Evolutionary conservation across 2,329 filamentous ascomycete genomes (phyloP).

Genomic region (Pseudogymnoascus verrucosus): DNA sequence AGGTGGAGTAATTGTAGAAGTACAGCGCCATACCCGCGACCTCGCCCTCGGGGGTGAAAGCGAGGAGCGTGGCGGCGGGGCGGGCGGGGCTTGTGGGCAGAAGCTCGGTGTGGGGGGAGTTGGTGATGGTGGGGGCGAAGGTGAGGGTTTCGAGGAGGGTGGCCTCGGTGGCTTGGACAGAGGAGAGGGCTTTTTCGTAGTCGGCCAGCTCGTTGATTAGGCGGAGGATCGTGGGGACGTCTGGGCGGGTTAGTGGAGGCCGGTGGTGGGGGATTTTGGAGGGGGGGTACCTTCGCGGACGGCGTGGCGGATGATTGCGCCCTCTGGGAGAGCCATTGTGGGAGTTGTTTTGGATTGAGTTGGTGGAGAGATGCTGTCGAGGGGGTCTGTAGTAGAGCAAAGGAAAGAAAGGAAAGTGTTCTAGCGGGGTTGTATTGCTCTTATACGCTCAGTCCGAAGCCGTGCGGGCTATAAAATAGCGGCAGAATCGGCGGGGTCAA

Average conservation of each 20-base stretch:
- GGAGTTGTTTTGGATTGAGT: neutral
- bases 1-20: conserved; percentile 95
- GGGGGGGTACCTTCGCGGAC: conserved; percentile 44
- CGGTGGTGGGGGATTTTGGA: neutral
- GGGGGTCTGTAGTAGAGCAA: neutral
- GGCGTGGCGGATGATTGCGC: conserved; percentile 44
- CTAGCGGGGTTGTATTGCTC: neutral
- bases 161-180: conserved; percentile 71
- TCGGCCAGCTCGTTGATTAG: conserved; percentile 80
- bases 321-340: conserved; percentile 13
- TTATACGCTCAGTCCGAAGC: neutral
- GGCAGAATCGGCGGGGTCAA: conserved; percentile 5
- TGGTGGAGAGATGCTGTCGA: neutral
- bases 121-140: conserved; percentile 52
- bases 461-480: neutral
- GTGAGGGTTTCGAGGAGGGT: conserved; percentile 68
- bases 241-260: conserved; percentile 38
- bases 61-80: too few relatives aligned
- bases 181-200: conserved; percentile 71
- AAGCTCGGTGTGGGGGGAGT: conserved; percentile 34
- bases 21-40: conserved; percentile 75
- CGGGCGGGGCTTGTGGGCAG: too few relatives aligned
- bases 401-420: neutral
- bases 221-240: conserved; percentile 70
- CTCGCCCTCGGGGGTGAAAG: too few relatives aligned